Evolutionary conservation across 768 basidiomycete species (phyloP), one percentile per base, ranked within the genome.

Genomic region (Boletus vinaceobasis): DNA sequence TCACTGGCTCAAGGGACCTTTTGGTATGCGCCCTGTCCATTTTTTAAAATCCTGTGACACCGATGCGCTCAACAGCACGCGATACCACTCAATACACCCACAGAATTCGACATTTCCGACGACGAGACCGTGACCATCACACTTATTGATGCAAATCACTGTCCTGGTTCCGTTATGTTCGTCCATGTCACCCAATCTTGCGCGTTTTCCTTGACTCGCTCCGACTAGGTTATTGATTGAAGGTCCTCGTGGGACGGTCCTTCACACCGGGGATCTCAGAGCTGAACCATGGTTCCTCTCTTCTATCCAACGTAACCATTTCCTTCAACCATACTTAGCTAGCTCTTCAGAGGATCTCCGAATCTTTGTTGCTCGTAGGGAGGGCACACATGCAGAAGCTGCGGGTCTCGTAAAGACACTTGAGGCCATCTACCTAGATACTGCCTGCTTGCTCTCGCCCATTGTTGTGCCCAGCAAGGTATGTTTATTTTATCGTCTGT

Each of bases 211-310:
- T 35, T 49, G 13, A 50, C 39, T 15, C 2, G 5, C 60, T 10
- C 31, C 13, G n/a, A 42, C 53, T 59, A 96, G 93, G 88, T 96
- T 89, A 64, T 78, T 94, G 17, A 82, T 96, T 42, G 87, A 92
- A 68, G 87, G 88, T 17, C 53, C 75, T 4, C 69, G 78, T 52
- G 84, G 86, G 8, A 78, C 90, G 0, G 76, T 98, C 29, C 81
- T 99, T 10, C 93, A 97, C 65, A 98, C 96, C 0, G 96, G 96
- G 33, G 96, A 99, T 69, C 79, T 98, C 52, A 83, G 96, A 35
- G 90, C 90, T 1, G 96, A 99, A 66, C 80, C 85, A 1, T 86
- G 83, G 77, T 89, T 90, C 61, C 68, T 98, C 23, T 79, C 88
- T 8, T 77, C 79, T 3, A 70, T 98, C 1, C 71, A 68, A 26